Conservation (phyloP, 768 basidiomycete species). For the Pulveroboletus frians region DNA sequence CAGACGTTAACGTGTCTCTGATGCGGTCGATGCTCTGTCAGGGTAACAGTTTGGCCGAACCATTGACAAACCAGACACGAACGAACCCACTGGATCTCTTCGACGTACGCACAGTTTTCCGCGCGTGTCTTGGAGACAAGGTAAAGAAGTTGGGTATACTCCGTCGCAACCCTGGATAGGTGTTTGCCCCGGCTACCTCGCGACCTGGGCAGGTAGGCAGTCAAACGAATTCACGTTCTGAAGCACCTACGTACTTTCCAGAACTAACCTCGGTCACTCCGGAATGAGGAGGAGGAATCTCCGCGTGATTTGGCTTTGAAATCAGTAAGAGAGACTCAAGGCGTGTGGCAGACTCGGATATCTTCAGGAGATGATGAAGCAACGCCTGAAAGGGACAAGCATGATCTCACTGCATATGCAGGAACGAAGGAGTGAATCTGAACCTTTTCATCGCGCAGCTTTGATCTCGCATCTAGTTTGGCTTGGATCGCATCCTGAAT, state of each 20-base stretch:
- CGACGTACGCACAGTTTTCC: constrained; percentile 75
- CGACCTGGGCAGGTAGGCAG: constrained; percentile 35
- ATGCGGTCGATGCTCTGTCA: constrained; percentile 77
- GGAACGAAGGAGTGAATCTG: background rate
- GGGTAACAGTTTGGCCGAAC: constrained; percentile 6
- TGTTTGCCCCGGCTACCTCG: constrained; percentile 72
- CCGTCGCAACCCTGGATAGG: constrained; percentile 76
- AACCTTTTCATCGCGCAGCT: constrained; percentile 81
- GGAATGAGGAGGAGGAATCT: constrained; percentile 29
- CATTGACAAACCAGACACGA: constrained; percentile 13
- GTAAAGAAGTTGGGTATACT: constrained; percentile 91
- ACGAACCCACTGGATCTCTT: constrained; percentile 81
- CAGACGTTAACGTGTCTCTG: constrained; percentile 76
- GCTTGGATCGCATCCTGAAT: constrained; percentile 72
- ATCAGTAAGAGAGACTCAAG: constrained; percentile 80
- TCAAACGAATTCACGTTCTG: background rate
- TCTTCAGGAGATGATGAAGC: constrained; percentile 81
- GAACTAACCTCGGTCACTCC: constrained; percentile 27
- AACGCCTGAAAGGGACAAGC: constrained; percentile 49
- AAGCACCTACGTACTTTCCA: constrained; percentile 30
- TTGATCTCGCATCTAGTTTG: constrained; percentile 71
- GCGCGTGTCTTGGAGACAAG: constrained; percentile 75
- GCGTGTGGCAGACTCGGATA: constrained; percentile 86
- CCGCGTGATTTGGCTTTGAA: constrained; percentile 41
- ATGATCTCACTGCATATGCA: background rate